Conservation (phyloP, 2,329 filamentous ascomycete genomes). For the Rhynchosporium graminicola region DNA sequence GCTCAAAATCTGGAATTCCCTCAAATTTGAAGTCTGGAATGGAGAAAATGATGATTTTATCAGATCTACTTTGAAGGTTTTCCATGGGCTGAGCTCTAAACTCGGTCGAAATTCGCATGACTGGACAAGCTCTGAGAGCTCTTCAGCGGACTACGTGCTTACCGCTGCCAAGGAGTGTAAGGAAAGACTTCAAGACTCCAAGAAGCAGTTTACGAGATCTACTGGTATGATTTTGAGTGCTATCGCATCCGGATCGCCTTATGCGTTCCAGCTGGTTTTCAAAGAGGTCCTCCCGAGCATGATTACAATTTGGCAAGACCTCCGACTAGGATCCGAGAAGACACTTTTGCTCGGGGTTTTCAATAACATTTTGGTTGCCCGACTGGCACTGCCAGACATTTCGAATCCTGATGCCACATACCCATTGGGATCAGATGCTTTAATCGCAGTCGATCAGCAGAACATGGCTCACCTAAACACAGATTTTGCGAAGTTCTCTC, state of each 20-base stretch:
- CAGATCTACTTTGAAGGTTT: slow-evolving; percentile 31
- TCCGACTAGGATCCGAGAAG: slow-evolving; percentile 30
- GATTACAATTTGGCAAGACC: slow-evolving; percentile 28
- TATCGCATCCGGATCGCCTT: slow-evolving; percentile 29
- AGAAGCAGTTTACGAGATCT: slow-evolving; percentile 42
- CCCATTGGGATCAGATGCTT: background rate
- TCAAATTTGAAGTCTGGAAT: slow-evolving; percentile 42
- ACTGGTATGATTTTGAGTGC: slow-evolving; percentile 31
- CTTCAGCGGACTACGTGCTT: slow-evolving; percentile 15
- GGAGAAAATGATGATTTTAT: slow-evolving; percentile 39
- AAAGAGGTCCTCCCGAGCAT: slow-evolving; percentile 31
- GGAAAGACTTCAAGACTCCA: slow-evolving; percentile 42
- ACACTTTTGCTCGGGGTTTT: slow-evolving; percentile 34
- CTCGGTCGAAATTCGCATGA: slow-evolving; percentile 9
- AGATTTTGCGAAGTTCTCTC: slow-evolving; percentile 24
- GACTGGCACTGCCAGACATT: slow-evolving; percentile 21
- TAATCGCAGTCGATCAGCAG: background rate
- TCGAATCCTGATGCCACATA: background rate
- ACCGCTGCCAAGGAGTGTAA: slow-evolving; percentile 28
- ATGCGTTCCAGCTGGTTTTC: slow-evolving; percentile 29
- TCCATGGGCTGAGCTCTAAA: slow-evolving; percentile 28
- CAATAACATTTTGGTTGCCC: slow-evolving; percentile 36
- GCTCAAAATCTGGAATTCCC: slow-evolving; percentile 37
- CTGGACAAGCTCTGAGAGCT: slow-evolving; percentile 6
- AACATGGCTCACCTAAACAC: slow-evolving; percentile 11